Base-by-base conservation (phyloP, 352 stramenopile genomes). In the Pythium coloratum region DNA sequence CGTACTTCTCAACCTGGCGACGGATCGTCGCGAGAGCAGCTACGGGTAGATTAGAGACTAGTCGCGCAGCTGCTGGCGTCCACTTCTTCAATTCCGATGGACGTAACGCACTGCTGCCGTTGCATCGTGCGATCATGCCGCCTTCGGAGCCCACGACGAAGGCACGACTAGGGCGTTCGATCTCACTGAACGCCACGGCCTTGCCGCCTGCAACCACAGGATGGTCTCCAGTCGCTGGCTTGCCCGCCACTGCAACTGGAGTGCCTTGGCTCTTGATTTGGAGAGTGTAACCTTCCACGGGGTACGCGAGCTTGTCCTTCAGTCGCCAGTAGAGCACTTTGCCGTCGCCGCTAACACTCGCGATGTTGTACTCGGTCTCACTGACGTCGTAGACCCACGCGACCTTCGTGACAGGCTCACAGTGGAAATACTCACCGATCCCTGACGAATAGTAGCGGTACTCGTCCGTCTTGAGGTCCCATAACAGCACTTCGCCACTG, bases 371-470 rank as follows among this genome's bases (percentile, higher is more conserved):
- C 26, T 94, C 81, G 12, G 74, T 73, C n/a, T 71, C 76, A 62
- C 81, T 80, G 34, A 86, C 73, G 53, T 94, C 84, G 54, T 90
- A 94, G 34, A 96, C 81, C 76, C 85, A 96, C 7, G 81, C 73
- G 33, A 96, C 80, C 62, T 91, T 88, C 26, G 88, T 90, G 14
- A 97, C 82, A 1, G 89, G 89, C 64, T 97, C 88, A 42, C 88
- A 80, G 65, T 96, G 90, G 64, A 92, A 95, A 63, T 94, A 93
- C 62, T 97, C 90, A n/a, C 87, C 87, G 24, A 97, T 96, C 6
- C 81, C 79, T 0, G 88, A 94, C 36, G 82, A 80, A 13, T 80
- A 82, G 55, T 92, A 84, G 10, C 77, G 72, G 38, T 88, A 86
- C 50, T 93, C 82, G 3, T 87, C 81, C 2, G 77, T 75, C 42